A percentile compares a stretch with the other conserved stretches of the same genome.
phyloP scores from a whole-genome alignment of 1,139 yeast genomes.

The Taphrina wiesneri region DNA sequence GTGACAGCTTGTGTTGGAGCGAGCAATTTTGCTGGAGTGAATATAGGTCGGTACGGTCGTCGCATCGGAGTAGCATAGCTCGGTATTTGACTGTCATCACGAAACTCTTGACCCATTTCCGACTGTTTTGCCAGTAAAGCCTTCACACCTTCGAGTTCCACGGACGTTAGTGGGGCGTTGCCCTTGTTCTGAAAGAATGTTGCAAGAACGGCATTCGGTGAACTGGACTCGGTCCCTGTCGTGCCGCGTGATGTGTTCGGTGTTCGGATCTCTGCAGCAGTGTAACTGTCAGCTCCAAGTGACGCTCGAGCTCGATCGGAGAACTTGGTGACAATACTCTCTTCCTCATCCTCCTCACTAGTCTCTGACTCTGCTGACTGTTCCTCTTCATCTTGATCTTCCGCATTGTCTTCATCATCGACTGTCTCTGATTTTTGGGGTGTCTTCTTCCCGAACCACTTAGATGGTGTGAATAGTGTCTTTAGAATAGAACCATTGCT shows the following conservation, averaged over 20 bases:
- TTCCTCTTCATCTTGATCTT: neutral
- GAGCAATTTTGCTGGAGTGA: slow-evolving; percentile 13
- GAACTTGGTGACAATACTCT: neutral
- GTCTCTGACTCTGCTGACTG: neutral
- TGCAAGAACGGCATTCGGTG: slow-evolving; percentile 64
- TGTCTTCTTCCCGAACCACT: slow-evolving; percentile 6
- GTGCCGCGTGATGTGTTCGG: slow-evolving; percentile 11
- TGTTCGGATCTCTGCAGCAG: neutral
- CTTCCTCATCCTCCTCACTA: slow-evolving; percentile 5
- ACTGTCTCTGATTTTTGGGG: neutral
- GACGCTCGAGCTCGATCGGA: neutral
- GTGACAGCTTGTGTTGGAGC: slow-evolving; percentile 3
- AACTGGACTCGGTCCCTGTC: slow-evolving; percentile 25
- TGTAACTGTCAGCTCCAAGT: neutral
- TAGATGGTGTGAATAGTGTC: slow-evolving; percentile 17
- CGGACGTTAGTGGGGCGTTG: slow-evolving; percentile 66
- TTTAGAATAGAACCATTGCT: slow-evolving; percentile 12
- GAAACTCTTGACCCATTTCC: neutral
- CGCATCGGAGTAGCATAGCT: slow-evolving; percentile 16
- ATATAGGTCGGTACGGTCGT: slow-evolving; percentile 21
- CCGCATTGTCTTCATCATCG: neutral
- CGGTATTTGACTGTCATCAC: neutral
- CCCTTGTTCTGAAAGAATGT: slow-evolving; percentile 76
- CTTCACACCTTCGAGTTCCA: slow-evolving; percentile 83
- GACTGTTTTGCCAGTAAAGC: slow-evolving; percentile 51